These are phyloP conservation scores for Chytriomyces hyalinus DNA, from an alignment of 192 early-diverging fungal genomes.

Conservation along the genomic window DNA sequence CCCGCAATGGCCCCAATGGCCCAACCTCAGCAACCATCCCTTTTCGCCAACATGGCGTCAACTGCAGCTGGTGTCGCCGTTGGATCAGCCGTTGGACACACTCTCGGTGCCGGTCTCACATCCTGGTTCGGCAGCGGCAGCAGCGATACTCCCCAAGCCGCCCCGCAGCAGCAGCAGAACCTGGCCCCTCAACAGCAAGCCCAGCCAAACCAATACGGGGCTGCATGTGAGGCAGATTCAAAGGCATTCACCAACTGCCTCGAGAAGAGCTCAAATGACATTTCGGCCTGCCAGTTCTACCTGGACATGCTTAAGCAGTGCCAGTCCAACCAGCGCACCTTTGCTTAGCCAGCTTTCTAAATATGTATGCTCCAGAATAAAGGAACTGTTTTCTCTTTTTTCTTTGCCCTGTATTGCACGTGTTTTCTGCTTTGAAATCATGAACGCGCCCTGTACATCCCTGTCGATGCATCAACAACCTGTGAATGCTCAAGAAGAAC, in stretches of 20 bases:
- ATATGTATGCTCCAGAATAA: too few species aligned
- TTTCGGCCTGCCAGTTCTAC: constrained; percentile 86
- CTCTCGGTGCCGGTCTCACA: constrained; percentile 54
- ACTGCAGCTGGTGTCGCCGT: constrained; percentile 94
- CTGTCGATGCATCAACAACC: too few species aligned
- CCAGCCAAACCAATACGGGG: constrained; percentile 19
- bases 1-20: background rate
- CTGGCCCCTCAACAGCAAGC: constrained; percentile 41
- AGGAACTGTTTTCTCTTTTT: too few species aligned
- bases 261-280: constrained; percentile 79
- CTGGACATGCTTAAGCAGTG: constrained; percentile 84
- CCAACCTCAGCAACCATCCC: constrained; percentile 31
- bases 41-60: constrained; percentile 88
- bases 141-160: constrained; percentile 18
- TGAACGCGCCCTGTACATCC: too few species aligned
- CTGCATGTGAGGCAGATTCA: constrained; percentile 44
- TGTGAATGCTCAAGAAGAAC: too few species aligned
- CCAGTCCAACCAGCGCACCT: constrained; percentile 1
- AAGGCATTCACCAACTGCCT: constrained; percentile 83
- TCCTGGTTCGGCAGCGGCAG: constrained; percentile 46
- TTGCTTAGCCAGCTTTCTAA: too few species aligned
- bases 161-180: constrained; percentile 41
- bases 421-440: too few species aligned
- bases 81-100: constrained; percentile 75
- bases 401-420: too few species aligned